Base-by-base conservation (phyloP, 805 yeast species). In the Clavispora carvajalis region DNA sequence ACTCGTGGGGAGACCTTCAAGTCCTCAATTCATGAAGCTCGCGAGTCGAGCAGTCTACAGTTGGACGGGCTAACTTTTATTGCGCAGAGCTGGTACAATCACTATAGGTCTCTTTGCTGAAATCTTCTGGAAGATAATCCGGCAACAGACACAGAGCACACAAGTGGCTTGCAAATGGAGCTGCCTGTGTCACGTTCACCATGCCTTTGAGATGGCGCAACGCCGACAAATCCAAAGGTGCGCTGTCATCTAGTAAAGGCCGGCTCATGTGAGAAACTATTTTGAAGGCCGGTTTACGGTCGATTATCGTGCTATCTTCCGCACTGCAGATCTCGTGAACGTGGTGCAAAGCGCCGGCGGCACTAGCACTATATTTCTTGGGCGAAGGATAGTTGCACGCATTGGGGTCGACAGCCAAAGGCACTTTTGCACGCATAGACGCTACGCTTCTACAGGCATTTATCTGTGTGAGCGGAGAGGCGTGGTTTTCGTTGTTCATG, bases 251-350 rank as follows among this genome's bases (percentile, higher is more conserved):
- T 13, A 46, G 38, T 17, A 51, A 40, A 4, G 53, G 53, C 15
- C 38, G 42, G 11, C 46, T 39, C 53, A 51, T 51, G 34, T 49
- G 55, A 3, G 53, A 49, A 16, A 16, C 6, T 15, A 28, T 16
- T 2, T 12, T n/a, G 17, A 26, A 26, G 4, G 31, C 7, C 10
- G 10, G 7, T 16, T n/a, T 16, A n/a, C n/a, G n/a, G n/a, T n/a
- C n/a, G n/a, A n/a, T n/a, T n/a, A n/a, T n/a, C n/a, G n/a, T n/a
- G n/a, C n/a, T n/a, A n/a, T n/a, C n/a, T n/a, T n/a, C n/a, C n/a
- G n/a, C n/a, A n/a, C n/a, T n/a, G n/a, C n/a, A n/a, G n/a, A n/a
- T n/a, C n/a, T n/a, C n/a, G n/a, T n/a, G n/a, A n/a, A n/a, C n/a
- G n/a, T n/a, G n/a, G n/a, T n/a, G n/a, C 31, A 28, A 28, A 2